Evolutionary conservation across 2,329 filamentous ascomycete species (phyloP).

Genomic region (Epichloe brachyelytri): DNA sequence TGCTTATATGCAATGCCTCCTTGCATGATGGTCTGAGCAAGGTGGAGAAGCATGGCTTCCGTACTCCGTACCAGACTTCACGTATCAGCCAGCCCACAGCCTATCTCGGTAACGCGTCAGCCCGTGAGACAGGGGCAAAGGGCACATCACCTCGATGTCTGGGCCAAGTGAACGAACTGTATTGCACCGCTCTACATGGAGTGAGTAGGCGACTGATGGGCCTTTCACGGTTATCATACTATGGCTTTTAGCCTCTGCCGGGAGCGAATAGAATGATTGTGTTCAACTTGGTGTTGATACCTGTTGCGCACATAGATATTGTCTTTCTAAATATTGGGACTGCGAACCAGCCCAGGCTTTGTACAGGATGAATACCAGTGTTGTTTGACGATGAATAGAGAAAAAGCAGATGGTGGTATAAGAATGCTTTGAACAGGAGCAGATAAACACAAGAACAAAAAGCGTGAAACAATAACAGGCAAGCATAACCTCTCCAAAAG

Average conservation of each 20-base stretch:
- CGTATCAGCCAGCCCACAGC: not conserved
- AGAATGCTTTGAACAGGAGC: not conserved
- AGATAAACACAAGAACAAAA: not conserved
- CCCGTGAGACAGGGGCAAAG: not conserved
- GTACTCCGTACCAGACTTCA: not conserved
- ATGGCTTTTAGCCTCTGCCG: not conserved
- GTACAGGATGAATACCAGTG: not conserved
- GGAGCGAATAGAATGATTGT: not conserved
- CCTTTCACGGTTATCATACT: not conserved
- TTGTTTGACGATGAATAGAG: not conserved
- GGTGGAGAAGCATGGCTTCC: not conserved
- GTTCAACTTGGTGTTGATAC: not conserved
- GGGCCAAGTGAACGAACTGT: not conserved
- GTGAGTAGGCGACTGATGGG: not conserved
- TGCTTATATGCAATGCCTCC: not conserved
- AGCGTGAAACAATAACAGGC: not conserved
- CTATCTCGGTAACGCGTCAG: not conserved
- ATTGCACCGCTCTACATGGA: not conserved
- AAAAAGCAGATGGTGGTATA: slow-evolving; percentile 1
- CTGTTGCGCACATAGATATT: not conserved
- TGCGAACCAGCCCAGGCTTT: not conserved
- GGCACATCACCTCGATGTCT: not conserved
- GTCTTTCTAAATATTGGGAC: not conserved
- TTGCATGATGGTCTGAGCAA: not conserved
- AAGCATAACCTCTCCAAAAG: not conserved